A percentile compares a stretch with the other conserved stretches of the same genome.
These are phyloP conservation scores for Raffaelea arxii DNA, from an alignment of 2,329 filamentous ascomycete species.

Conservation along the genomic window DNA sequence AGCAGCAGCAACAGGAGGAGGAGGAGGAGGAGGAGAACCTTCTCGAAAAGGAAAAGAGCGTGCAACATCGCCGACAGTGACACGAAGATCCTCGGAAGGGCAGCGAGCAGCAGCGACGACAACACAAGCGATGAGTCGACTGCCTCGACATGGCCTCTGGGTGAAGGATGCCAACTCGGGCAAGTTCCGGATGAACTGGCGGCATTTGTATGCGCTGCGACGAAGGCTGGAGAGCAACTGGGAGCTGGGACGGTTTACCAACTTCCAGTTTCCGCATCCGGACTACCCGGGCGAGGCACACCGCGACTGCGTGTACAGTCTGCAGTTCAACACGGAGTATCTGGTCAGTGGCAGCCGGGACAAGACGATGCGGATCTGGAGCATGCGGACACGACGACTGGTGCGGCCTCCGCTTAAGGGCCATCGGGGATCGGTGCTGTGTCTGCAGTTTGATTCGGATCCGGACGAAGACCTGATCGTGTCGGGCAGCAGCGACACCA, in stretches of 20 bases:
- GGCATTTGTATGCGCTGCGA: slow-evolving; percentile 84
- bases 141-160: slow-evolving; percentile 39
- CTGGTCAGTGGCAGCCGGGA: slow-evolving; percentile 92
- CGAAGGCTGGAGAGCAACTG: slow-evolving; percentile 82
- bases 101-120: not conserved
- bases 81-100: not conserved
- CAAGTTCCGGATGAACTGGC: slow-evolving; percentile 72
- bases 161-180: slow-evolving; percentile 37
- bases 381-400: slow-evolving; percentile 73
- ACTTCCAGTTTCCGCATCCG: slow-evolving; percentile 87
- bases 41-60: slow-evolving; percentile 27
- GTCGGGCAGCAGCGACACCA: slow-evolving; percentile 86
- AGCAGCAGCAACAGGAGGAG: too few species aligned
- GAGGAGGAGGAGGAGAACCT: too few species aligned
- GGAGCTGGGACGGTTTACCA: slow-evolving; percentile 70
- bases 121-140: not conserved
- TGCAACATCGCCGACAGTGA: slow-evolving; percentile 11
- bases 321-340: slow-evolving; percentile 78
- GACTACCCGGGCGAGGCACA: slow-evolving; percentile 73
- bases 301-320: slow-evolving; percentile 85
- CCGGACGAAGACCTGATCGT: slow-evolving; percentile 87
- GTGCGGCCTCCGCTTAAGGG: slow-evolving; percentile 62
- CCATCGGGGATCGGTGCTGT: slow-evolving; percentile 81
- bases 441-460: slow-evolving; percentile 86
- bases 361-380: slow-evolving; percentile 80